phyloP scores from a whole-genome alignment of 345 rosid genomes.

The Corchorus capsularis region DNA sequence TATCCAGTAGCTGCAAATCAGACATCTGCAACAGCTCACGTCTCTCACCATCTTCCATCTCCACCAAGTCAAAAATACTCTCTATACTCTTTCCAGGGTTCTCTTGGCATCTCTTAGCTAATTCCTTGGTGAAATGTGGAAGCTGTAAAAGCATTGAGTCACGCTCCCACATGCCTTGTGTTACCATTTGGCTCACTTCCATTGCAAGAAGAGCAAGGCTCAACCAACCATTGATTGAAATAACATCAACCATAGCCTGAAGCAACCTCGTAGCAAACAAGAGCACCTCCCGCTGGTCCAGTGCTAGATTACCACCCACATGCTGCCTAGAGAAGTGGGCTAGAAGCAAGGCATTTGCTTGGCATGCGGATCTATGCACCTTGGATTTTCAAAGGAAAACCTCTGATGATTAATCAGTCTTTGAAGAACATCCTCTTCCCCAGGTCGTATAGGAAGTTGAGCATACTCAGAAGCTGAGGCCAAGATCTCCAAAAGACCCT shows the following conservation, averaged over 20 bases:
- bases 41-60: constrained; percentile 90
- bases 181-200: constrained; percentile 96
- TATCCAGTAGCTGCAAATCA: constrained; percentile 65
- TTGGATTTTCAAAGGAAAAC: constrained; percentile 82
- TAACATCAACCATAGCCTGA: constrained; percentile 92
- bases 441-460: constrained; percentile 73
- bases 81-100: constrained; percentile 75
- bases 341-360: constrained; percentile 89
- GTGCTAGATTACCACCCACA: constrained; percentile 66
- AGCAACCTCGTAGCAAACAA: constrained; percentile 73
- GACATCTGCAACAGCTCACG: constrained; percentile 72
- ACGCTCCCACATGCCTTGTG: constrained; percentile 97
- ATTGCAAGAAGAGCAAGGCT: constrained; percentile 86
- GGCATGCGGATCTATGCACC: constrained; percentile 74
- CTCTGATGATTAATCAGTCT: constrained; percentile 86
- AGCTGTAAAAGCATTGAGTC: constrained; percentile 91
- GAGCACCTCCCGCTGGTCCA: constrained; percentile 85
- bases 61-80: constrained; percentile 81
- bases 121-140: constrained; percentile 84
- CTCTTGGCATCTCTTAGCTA: constrained; percentile 82
- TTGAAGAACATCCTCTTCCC: constrained; percentile 84
- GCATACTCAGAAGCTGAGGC: constrained; percentile 92
- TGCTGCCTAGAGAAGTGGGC: constrained; percentile 90
- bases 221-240: constrained; percentile 88
- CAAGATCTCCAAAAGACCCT: constrained; percentile 86